phyloP scores from a whole-genome alignment of 1,139 yeast genomes.

The Eremothecium coryli region DNA sequence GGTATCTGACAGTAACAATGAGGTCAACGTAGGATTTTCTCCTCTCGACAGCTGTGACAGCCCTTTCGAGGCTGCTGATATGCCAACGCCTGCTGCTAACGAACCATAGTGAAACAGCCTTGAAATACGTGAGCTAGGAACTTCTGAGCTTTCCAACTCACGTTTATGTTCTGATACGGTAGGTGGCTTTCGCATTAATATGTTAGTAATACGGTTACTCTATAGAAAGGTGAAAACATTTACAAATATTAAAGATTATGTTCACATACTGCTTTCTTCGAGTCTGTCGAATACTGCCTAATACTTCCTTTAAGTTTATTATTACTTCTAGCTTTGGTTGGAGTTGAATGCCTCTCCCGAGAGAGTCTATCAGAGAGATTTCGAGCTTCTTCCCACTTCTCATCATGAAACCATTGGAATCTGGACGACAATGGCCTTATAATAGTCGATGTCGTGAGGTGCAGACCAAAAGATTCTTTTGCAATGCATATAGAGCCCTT shows the following conservation, averaged over 20 bases:
- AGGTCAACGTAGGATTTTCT: slow-evolving; percentile 43
- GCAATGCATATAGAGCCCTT: slow-evolving; percentile 19
- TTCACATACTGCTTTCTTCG: slow-evolving; percentile 1
- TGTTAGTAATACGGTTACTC: slow-evolving; percentile 1
- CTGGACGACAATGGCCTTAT: slow-evolving; percentile 19
- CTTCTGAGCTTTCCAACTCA: slow-evolving; percentile 50
- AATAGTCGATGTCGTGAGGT: slow-evolving; percentile 24
- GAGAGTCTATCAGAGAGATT: slow-evolving; percentile 15
- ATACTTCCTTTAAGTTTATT: background rate
- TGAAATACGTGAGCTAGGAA: slow-evolving; percentile 79
- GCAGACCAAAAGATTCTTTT: slow-evolving; percentile 17
- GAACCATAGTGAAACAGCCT: slow-evolving; percentile 89
- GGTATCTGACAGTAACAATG: slow-evolving; percentile 64
- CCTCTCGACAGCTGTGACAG: slow-evolving; percentile 55
- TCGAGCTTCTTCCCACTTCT: slow-evolving; percentile 27
- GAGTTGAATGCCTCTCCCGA: slow-evolving; percentile 1
- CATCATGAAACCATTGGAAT: slow-evolving; percentile 25
- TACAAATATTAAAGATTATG: slow-evolving; percentile 10
- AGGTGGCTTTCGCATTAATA: background rate
- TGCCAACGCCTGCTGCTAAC: slow-evolving; percentile 83
- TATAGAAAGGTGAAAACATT: slow-evolving; percentile 6
- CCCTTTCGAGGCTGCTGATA: slow-evolving; percentile 77
- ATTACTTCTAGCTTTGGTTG: background rate
- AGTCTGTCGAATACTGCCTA: slow-evolving; percentile 1
- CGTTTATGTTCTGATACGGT: slow-evolving; percentile 7